Percentiles rank a stretch among this genome's conserved stretches.
These are phyloP conservation scores for Scedosporium aurantiacum DNA, from an alignment of 2,329 filamentous ascomycete species.

Conservation along the genomic window DNA sequence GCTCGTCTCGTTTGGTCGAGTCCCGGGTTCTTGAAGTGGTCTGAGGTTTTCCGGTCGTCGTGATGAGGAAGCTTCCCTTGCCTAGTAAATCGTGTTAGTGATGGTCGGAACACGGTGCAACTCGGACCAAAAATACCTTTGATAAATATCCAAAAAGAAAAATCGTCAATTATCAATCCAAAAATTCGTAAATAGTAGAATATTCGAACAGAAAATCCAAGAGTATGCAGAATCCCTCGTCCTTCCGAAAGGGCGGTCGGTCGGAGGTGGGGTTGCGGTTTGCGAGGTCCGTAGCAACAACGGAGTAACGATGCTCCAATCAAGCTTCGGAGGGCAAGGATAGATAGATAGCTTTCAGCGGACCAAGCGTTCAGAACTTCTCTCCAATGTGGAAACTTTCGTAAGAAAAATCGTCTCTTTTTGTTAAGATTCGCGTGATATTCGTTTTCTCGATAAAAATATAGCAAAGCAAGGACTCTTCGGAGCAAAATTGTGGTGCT, in stretches of 20 bases:
- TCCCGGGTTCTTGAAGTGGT: no score
- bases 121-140: background rate
- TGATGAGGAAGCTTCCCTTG: no score
- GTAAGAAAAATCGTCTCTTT: background rate
- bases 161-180: background rate
- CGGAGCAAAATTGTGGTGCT: background rate
- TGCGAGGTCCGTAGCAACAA: background rate
- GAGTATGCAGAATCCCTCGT: background rate
- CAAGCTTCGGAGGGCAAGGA: background rate
- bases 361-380: background rate
- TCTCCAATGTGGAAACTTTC: background rate
- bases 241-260: background rate
- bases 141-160: background rate
- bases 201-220: background rate
- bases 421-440: background rate
- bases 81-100: no score
- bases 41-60: no score
- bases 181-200: background rate
- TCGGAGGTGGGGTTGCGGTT: background rate
- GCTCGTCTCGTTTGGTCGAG: no score
- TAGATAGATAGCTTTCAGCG: background rate
- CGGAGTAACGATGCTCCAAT: conserved; percentile 1
- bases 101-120: no score
- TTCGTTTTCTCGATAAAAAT: background rate
- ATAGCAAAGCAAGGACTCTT: background rate